Conservation (phyloP, 768 basidiomycete genomes). For the Gloeophyllum trabeum region DNA sequence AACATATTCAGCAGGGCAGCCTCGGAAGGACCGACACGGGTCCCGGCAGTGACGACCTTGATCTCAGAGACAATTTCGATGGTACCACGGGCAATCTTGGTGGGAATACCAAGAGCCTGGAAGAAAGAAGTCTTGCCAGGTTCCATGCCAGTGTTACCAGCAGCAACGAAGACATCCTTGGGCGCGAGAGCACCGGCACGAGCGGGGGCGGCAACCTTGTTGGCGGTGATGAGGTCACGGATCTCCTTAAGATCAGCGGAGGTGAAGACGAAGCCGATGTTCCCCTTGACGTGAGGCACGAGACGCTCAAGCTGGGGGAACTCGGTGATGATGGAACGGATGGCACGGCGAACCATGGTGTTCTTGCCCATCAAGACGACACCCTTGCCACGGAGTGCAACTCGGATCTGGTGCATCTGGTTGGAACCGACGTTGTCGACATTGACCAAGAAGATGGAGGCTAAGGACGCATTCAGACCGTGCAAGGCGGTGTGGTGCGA, state of each 20-base stretch:
- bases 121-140: conserved; percentile 99
- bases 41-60: conserved; percentile 86
- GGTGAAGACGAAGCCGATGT: conserved; percentile 99
- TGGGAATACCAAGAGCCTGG: conserved; percentile 99
- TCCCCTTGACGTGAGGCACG: conserved; percentile 91
- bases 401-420: conserved; percentile 98
- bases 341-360: conserved; percentile 99
- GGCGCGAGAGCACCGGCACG: conserved; percentile 96
- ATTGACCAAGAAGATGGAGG: conserved; percentile 97
- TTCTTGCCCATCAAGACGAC: conserved; percentile 99
- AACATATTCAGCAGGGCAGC: conserved; percentile 99
- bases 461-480: conserved; percentile 27
- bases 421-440: conserved; percentile 99
- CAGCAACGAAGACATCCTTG: conserved; percentile 85
- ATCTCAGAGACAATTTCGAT: conserved; percentile 99
- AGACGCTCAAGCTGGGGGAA: conserved; percentile 93
- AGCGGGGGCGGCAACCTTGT: conserved; percentile 98
- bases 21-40: conserved; percentile 93
- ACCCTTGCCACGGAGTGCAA: conserved; percentile 91
- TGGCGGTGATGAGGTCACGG: conserved; percentile 86
- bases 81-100: conserved; percentile 99
- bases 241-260: conserved; percentile 85
- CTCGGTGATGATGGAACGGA: conserved; percentile 84
- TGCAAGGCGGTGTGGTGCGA: too few relatives aligned
- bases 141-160: conserved; percentile 99